phyloP scores from a whole-genome alignment of 2,329 filamentous ascomycete species.

The Trichoderma semiorbis region DNA sequence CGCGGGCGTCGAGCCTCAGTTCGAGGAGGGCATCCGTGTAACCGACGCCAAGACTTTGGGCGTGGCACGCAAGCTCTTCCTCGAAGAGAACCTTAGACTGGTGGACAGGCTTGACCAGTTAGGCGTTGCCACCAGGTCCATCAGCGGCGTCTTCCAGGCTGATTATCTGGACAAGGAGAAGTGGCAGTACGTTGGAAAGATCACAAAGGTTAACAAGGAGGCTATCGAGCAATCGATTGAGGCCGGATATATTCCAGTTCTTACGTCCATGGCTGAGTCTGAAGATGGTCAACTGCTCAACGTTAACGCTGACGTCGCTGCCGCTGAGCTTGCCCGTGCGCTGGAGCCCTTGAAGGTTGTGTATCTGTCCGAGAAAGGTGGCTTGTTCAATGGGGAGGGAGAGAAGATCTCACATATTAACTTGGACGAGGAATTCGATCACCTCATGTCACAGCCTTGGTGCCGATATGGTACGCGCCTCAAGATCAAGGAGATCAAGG shows the following conservation, averaged over 20 bases:
- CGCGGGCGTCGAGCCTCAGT: conserved; percentile 90
- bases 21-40: conserved; percentile 92
- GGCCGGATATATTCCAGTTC: conserved; percentile 84
- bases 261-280: conserved; percentile 95
- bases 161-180: conserved; percentile 96
- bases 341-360: conserved; percentile 95
- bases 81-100: conserved; percentile 92
- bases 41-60: conserved; percentile 94
- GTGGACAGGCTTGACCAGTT: conserved; percentile 85
- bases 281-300: conserved; percentile 89
- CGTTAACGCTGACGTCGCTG: conserved; percentile 95
- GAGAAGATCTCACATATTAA: conserved; percentile 98
- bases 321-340: conserved; percentile 83
- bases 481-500: conserved; percentile 98
- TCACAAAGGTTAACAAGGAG: conserved; percentile 84
- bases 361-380: conserved; percentile 97
- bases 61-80: conserved; percentile 85
- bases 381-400: conserved; percentile 86
- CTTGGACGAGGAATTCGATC: conserved; percentile 91
- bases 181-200: conserved; percentile 93
- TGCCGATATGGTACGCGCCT: conserved; percentile 90
- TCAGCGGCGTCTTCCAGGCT: conserved; percentile 88
- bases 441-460: conserved; percentile 91
- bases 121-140: conserved; percentile 82
- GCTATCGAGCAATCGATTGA: conserved; percentile 89